Evolutionary conservation across 495 filamentous ascomycete species (phyloP).

Genomic region (Aspergillus olivimuriae): DNA sequence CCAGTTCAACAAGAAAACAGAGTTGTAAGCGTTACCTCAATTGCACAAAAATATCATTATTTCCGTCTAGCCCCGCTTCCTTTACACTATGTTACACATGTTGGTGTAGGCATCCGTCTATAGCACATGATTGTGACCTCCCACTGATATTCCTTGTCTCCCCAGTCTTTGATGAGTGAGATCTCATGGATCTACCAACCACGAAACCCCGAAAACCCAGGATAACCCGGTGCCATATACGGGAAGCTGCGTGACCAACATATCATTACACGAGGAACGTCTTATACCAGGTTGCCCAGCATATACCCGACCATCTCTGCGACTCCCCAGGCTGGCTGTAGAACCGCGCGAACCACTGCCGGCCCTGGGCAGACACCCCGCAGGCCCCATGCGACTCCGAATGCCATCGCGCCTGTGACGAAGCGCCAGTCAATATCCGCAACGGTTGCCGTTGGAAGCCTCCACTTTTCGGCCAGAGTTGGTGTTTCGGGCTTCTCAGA

Average conservation of each 20-base stretch:
- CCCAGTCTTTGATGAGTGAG: conserved; percentile 3
- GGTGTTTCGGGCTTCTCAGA: conserved; percentile 21
- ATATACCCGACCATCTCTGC: conserved; percentile 45
- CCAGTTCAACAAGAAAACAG: conserved; percentile 26
- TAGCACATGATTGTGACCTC: background rate
- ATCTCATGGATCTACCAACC: too few relatives aligned
- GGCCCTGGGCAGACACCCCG: conserved; percentile 52
- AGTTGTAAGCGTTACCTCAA: conserved; percentile 38
- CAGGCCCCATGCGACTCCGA: conserved; percentile 52
- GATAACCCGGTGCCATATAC: too few relatives aligned
- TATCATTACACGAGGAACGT: too few relatives aligned
- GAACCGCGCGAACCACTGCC: conserved; percentile 39
- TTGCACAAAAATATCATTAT: background rate
- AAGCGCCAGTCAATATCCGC: conserved; percentile 51
- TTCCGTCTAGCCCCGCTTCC: background rate
- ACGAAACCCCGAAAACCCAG: too few relatives aligned
- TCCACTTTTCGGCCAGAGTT: conserved; percentile 38
- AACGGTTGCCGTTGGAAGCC: conserved; percentile 38
- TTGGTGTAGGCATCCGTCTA: background rate
- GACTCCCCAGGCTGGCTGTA: conserved; percentile 46
- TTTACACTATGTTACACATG: conserved; percentile 5
- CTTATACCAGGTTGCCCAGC: conserved; percentile 32
- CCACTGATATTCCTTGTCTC: conserved; percentile 3
- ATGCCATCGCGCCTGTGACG: conserved; percentile 41
- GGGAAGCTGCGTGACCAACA: too few relatives aligned